phyloP scores from a whole-genome alignment of 139 green algal species.

The Tetradesmus lagerheimii region DNA sequence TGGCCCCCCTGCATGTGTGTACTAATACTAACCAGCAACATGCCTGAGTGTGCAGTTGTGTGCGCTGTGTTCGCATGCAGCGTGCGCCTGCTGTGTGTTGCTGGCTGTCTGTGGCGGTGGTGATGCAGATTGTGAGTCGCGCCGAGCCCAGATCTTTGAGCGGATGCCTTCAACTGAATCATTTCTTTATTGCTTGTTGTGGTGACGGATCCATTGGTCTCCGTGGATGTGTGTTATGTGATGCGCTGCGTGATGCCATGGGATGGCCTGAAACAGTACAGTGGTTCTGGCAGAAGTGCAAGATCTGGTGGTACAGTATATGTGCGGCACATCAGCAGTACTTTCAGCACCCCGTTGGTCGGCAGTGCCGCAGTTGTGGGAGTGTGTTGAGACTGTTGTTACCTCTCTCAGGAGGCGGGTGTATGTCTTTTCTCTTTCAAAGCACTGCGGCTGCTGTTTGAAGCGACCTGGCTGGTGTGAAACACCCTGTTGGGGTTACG shows the following conservation, averaged over 20 bases:
- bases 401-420: neutral
- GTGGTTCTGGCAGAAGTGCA: neutral
- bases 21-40: neutral
- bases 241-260: neutral
- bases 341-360: neutral
- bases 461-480: neutral
- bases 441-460: neutral
- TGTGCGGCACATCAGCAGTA: neutral
- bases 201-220: neutral
- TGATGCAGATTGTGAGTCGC: neutral
- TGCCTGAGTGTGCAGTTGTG: neutral
- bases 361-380: neutral
- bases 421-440: neutral
- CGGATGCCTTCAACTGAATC: neutral
- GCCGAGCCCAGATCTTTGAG: neutral
- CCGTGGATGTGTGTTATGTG: neutral
- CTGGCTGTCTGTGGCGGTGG: neutral
- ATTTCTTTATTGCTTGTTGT: neutral
- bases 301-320: neutral
- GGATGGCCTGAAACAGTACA: neutral
- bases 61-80: neutral
- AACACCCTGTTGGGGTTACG: neutral
- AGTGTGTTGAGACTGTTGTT: neutral
- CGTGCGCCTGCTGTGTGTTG: neutral
- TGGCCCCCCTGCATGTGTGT: neutral